Evolutionary conservation across 2,329 filamentous ascomycete genomes (phyloP).

Genomic region (Penicillium capsulatum): DNA sequence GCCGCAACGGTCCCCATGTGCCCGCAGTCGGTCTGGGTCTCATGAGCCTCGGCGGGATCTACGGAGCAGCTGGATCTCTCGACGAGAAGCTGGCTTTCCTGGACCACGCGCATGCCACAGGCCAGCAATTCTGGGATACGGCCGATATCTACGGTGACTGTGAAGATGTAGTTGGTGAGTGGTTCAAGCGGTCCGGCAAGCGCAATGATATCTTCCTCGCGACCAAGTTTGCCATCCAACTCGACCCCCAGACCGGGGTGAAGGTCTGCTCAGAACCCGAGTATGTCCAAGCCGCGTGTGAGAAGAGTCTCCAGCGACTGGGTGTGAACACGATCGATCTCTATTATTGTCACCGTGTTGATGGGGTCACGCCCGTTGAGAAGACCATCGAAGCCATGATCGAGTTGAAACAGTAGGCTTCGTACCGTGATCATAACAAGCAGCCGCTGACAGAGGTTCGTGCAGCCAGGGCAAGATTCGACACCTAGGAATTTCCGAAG

Average conservation of each 20-base stretch:
- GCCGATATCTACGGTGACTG: slow-evolving; percentile 33
- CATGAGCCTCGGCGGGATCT: slow-evolving; percentile 20
- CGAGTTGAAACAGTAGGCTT: slow-evolving; percentile 38
- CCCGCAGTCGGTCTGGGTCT: slow-evolving; percentile 25
- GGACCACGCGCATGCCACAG: slow-evolving; percentile 30
- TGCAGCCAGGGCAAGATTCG: slow-evolving; percentile 47
- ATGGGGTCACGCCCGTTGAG: slow-evolving; percentile 43
- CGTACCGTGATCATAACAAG: not conserved
- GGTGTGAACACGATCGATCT: slow-evolving; percentile 41
- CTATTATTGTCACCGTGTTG: slow-evolving; percentile 46
- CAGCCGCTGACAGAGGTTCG: not conserved
- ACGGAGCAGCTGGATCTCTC: slow-evolving; percentile 15
- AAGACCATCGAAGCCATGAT: slow-evolving; percentile 44
- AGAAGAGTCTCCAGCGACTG: slow-evolving; percentile 34
- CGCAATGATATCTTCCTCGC: slow-evolving; percentile 42
- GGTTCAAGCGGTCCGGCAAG: slow-evolving; percentile 39
- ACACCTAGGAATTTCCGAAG: slow-evolving; percentile 48
- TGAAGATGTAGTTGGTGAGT: slow-evolving; percentile 34
- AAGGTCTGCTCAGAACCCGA: slow-evolving; percentile 35
- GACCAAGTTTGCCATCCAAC: slow-evolving; percentile 36
- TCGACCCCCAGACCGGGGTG: slow-evolving; percentile 8
- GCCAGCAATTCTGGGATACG: slow-evolving; percentile 32
- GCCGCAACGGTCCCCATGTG: slow-evolving; percentile 20
- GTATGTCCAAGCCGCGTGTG: slow-evolving; percentile 35
- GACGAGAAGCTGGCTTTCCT: slow-evolving; percentile 21